Conservation (phyloP, 148 eudicot genomes). For the Vaccinium corymbosum region DNA sequence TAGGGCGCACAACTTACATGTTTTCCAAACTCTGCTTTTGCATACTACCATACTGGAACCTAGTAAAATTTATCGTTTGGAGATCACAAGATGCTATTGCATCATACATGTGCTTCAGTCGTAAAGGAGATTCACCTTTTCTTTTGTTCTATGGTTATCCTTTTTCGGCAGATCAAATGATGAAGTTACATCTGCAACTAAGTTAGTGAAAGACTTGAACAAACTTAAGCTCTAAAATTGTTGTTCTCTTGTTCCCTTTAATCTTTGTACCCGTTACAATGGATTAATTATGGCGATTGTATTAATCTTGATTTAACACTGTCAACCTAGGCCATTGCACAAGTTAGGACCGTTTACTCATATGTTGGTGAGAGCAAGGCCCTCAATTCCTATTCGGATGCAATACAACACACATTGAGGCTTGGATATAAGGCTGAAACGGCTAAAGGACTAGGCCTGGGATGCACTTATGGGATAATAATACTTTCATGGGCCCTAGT, state of each 20-base stretch:
- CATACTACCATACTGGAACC: too few relatives aligned
- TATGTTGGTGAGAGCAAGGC: slow-evolving; percentile 92
- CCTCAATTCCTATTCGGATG: slow-evolving; percentile 86
- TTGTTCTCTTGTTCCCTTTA: too few relatives aligned
- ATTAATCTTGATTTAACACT: neutral
- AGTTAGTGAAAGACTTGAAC: too few relatives aligned
- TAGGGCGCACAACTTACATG: too few relatives aligned
- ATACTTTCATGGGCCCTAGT: slow-evolving; percentile 99
- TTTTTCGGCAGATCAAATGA: neutral
- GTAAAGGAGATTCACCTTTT: neutral
- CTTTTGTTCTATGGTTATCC: neutral
- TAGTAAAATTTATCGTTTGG: neutral
- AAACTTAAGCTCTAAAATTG: neutral
- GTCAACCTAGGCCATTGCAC: slow-evolving; percentile 76
- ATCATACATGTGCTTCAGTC: neutral
- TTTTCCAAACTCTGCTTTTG: too few relatives aligned
- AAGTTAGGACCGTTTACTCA: slow-evolving; percentile 95
- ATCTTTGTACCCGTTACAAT: too few relatives aligned
- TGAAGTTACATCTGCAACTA: neutral
- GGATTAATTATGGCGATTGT: too few relatives aligned
- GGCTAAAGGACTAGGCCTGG: slow-evolving; percentile 96
- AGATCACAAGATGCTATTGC: slow-evolving; percentile 3
- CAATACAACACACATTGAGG: slow-evolving; percentile 82
- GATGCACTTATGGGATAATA: slow-evolving; percentile 98
- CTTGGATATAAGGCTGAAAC: slow-evolving; percentile 98